A percentile compares a stretch with the other conserved stretches of the same genome.
phyloP scores from a whole-genome alignment of 352 stramenopile genomes.

The Phytophthora lateralis region DNA sequence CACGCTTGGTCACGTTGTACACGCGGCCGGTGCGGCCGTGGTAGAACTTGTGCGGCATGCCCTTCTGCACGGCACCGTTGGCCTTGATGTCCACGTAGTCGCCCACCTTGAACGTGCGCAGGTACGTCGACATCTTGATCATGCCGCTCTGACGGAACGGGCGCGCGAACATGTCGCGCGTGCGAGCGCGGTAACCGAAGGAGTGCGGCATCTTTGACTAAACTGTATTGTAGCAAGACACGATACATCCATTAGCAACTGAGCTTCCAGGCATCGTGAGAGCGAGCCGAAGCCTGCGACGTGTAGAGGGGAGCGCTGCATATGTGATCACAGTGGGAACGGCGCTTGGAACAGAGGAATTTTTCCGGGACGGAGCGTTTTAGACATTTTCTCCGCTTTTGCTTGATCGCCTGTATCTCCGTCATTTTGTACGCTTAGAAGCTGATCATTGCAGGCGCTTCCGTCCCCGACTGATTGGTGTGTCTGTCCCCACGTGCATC shows the following conservation, averaged over 20 bases:
- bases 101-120: slow-evolving; percentile 99
- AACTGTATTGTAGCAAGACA: slow-evolving; percentile 34
- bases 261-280: slow-evolving; percentile 5
- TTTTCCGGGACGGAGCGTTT: slow-evolving; percentile 1
- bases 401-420: slow-evolving; percentile 29
- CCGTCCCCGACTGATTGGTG: slow-evolving; percentile 10
- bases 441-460: slow-evolving; percentile 2
- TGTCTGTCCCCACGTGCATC: slow-evolving; percentile 3
- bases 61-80: slow-evolving; percentile 99
- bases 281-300: not conserved
- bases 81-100: slow-evolving; percentile 99
- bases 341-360: slow-evolving; percentile 6
- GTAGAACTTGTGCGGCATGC: slow-evolving; percentile 99
- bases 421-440: slow-evolving; percentile 16
- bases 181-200: slow-evolving; percentile 98
- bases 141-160: slow-evolving; percentile 97
- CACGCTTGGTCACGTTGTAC: slow-evolving; percentile 99
- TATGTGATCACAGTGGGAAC: not conserved
- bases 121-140: slow-evolving; percentile 97
- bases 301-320: slow-evolving; percentile 1
- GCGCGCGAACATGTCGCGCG: slow-evolving; percentile 99
- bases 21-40: slow-evolving; percentile 99
- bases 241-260: slow-evolving; percentile 34
- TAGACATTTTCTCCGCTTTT: not conserved
- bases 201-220: slow-evolving; percentile 97